These are phyloP conservation scores for Aureobasidium melanogenum DNA, from an alignment of 2,329 filamentous ascomycete species.

Conservation along the genomic window DNA sequence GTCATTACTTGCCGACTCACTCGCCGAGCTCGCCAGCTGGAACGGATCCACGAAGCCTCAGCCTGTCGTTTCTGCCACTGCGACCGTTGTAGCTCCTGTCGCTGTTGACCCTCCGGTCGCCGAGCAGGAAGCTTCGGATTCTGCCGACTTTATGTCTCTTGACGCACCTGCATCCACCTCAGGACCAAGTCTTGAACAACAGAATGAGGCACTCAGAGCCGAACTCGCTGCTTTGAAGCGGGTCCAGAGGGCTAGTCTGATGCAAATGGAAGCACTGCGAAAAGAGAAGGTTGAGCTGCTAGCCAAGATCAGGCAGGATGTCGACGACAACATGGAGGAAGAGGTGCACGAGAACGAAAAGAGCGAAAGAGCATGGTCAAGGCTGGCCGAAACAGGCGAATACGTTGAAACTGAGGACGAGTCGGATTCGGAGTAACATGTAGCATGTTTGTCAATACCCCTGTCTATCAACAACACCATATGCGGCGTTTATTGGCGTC, in stretches of 20 bases:
- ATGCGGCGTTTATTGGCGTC: not conserved
- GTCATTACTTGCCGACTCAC: conserved; percentile 25
- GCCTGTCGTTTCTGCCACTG: conserved; percentile 20
- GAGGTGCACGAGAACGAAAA: not conserved
- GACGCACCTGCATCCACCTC: conserved; percentile 16
- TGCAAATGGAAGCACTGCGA: conserved; percentile 35
- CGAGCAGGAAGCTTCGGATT: conserved; percentile 11
- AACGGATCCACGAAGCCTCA: conserved; percentile 14
- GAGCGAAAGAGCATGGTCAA: conserved; percentile 5
- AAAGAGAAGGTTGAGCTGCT: conserved; percentile 32
- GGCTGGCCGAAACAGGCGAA: not conserved
- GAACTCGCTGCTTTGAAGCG: conserved; percentile 36
- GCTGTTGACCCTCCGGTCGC: conserved; percentile 16
- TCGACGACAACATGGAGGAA: not conserved
- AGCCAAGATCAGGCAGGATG: conserved; percentile 15
- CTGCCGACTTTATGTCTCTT: conserved; percentile 32
- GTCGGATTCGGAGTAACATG: not conserved
- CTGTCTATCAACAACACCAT: not conserved
- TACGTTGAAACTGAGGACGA: conserved; percentile 5
- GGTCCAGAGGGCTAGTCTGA: conserved; percentile 37
- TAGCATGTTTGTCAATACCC: not conserved
- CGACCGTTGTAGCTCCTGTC: conserved; percentile 7
- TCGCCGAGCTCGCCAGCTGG: conserved; percentile 28
- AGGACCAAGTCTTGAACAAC: conserved; percentile 17
- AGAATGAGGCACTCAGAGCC: conserved; percentile 25